Evolutionary conservation across 805 yeast genomes (phyloP).

Genomic region (Starmera quercuum): DNA sequence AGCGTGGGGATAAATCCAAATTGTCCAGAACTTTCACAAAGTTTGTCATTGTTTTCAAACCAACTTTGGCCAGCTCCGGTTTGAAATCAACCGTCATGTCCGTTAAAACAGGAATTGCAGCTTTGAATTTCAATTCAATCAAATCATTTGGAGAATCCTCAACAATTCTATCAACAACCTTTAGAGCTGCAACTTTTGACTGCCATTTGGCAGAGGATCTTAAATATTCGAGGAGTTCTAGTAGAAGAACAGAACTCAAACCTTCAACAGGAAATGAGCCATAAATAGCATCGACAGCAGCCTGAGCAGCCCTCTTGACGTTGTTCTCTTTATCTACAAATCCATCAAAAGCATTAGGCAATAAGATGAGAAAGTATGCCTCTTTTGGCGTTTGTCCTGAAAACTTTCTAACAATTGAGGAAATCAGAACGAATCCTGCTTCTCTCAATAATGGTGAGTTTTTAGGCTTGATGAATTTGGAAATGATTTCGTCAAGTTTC

Average conservation of each 20-base stretch:
- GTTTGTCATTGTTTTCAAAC: conserved; percentile 58
- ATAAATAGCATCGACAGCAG: conserved; percentile 62
- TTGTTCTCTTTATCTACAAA: conserved; percentile 82
- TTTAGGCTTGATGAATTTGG: conserved; percentile 66
- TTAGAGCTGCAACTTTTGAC: conserved; percentile 74
- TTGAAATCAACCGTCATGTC: conserved; percentile 92
- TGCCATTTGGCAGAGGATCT: conserved; percentile 90
- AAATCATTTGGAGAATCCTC: conserved; percentile 81
- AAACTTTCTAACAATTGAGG: conserved; percentile 50
- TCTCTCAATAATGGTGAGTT: conserved; percentile 72
- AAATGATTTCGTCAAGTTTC: conserved; percentile 55
- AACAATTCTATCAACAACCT: conserved; percentile 61
- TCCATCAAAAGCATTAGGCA: conserved; percentile 60
- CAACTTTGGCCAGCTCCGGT: conserved; percentile 88
- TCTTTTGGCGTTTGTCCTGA: conserved; percentile 69
- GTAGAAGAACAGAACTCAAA: conserved; percentile 60
- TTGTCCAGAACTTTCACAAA: conserved; percentile 84
- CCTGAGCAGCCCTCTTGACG: conserved; percentile 81
- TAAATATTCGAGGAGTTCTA: conserved; percentile 54
- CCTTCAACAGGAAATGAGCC: conserved; percentile 74
- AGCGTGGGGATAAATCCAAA: conserved; percentile 83
- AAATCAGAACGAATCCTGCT: conserved; percentile 55
- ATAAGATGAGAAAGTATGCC: conserved; percentile 58
- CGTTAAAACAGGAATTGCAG: conserved; percentile 76
- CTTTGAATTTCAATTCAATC: conserved; percentile 72